Percentiles rank a stretch among this genome's conserved stretches.
Evolutionary conservation across 2,329 filamentous ascomycete species (phyloP).

Genomic region (Talaromyces atroroseus): DNA sequence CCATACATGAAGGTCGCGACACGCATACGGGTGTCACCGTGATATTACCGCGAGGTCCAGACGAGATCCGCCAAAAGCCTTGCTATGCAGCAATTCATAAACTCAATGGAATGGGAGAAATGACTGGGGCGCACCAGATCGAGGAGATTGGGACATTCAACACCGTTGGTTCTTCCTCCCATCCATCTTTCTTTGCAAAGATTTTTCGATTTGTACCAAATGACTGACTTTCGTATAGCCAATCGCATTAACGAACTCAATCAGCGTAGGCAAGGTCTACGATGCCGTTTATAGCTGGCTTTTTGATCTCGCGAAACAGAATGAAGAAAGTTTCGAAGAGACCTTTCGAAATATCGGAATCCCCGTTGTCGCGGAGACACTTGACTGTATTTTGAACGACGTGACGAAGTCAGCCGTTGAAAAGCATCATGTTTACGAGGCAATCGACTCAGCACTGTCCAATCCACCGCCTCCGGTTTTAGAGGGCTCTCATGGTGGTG

Average conservation of each 20-base stretch:
- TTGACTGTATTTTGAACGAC: slow-evolving; percentile 4
- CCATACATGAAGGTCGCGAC: slow-evolving; percentile 5
- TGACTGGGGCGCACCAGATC: slow-evolving; percentile 1
- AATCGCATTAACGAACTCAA: slow-evolving; percentile 4
- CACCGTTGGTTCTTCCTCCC: neutral
- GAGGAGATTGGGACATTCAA: slow-evolving; percentile 3
- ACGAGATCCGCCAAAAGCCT: neutral
- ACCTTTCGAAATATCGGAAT: slow-evolving; percentile 4
- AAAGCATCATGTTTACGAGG: slow-evolving; percentile 2
- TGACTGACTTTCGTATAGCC: neutral
- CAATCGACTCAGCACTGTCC: slow-evolving; percentile 3
- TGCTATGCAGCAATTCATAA: slow-evolving; percentile 8
- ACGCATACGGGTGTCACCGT: slow-evolving; percentile 6
- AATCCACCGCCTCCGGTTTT: neutral
- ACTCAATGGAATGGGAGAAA: slow-evolving; percentile 8
- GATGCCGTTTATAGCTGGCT: slow-evolving; percentile 6
- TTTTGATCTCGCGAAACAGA: neutral
- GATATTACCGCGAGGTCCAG: slow-evolving; percentile 1
- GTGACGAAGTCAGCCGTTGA: slow-evolving; percentile 1
- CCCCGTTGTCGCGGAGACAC: slow-evolving; percentile 3
- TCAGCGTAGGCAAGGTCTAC: slow-evolving; percentile 7
- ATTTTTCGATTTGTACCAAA: too few relatives aligned
- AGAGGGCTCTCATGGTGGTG: slow-evolving; percentile 6
- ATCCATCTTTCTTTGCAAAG: too few relatives aligned
- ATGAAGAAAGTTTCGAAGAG: neutral